Base-by-base conservation (phyloP, 257 asterid genomes). In the Pogostemon cablin region DNA sequence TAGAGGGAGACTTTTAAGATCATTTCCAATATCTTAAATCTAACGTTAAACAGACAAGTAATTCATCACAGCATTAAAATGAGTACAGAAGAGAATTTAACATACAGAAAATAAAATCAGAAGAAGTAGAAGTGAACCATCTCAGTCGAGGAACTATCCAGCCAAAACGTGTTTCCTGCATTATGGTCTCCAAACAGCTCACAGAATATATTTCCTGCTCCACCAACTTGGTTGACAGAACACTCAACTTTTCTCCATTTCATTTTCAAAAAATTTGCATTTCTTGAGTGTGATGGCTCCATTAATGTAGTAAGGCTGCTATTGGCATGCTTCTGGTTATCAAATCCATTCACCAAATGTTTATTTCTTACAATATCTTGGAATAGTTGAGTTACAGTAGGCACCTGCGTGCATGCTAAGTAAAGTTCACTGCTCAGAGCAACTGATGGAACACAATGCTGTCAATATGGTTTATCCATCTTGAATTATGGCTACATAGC, bases 351-450 rank as follows among this genome's bases (percentile, higher is more conserved):
- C 81, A 82, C 80, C 81, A 80, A 72, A 74, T 78, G 78, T 68
- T 76, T 83, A 61, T 75, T 72, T 77, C 81, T 75, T 49, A 72
- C 67, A 68, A 61, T 84, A 73, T 78, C 91, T 83, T 82, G 84
- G 74, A 87, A 84, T 55, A 87, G 78, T 59, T 50, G 86, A 72
- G 75, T 78, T 58, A 78, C 78, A 75, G 75, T 75, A 79, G 91
- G 86, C 84, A 88, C 89, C 96, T 89, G 98, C 95, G 81, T 80
- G 90, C 92, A 83, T 42, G 96, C 98, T 91, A 89, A 73, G 90
- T 82, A 86, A 93, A 84, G 86, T 76, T 91, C 88, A 89, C 90
- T 79, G 89, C 89, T 91, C 97, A 87, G 96, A 78, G 84, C 79
- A 73, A 81, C 81, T 65, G 83, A 77, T 74, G 69, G 77, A 65